Evolutionary conservation across 2,329 filamentous ascomycete species (phyloP), one percentile per base, ranked within the genome.

Genomic region (Didymella glomerata): DNA sequence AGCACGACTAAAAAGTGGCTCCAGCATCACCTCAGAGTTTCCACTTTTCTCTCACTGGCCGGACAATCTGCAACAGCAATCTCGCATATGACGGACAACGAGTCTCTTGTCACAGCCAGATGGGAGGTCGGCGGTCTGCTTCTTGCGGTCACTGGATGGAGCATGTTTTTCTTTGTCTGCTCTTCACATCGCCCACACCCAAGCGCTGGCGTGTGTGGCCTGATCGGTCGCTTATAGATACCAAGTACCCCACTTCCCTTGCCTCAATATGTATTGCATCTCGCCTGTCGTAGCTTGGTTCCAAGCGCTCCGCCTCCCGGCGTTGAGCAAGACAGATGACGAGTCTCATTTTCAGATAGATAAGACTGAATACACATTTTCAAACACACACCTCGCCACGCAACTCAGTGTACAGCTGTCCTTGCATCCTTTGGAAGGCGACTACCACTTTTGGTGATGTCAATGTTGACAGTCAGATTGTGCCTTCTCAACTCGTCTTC

Each of bases 161-260:
- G 50, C 25, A 30, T 46, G 32, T 51, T 40, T 45, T 28, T 14
- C 34, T n/a, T 38, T 59, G 58, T 61, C 51, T 65, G 57, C 57
- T 57, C 62, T 68, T 66, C 55, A 54, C 65, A 57, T 48, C 64
- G 65, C 69, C 66, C 63, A 68, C 66, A 69, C 66, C 74, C 74
- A 75, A 76, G 72, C 69, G 72, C 72, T 76, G 71, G 74, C 73
- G 66, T 68, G 64, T 72, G 63, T 69, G 70, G 63, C 58, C 60
- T 49, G 57, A 68, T 62, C 71, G 28, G 57, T 74, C 72, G 67
- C 59, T 75, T 65, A 24, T 60, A 54, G 57, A 68, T 66, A 68
- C 62, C 62, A 61, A 56, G 50, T 32, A 47, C 34, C 41, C 38
- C 53, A 25, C 61, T 59, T 58, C 28, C 40, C 41, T 58, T 60